Percentiles rank a stretch among this genome's conserved stretches.
phyloP scores from a whole-genome alignment of 2,329 filamentous ascomycete genomes.

The Colletotrichum noveboracense region DNA sequence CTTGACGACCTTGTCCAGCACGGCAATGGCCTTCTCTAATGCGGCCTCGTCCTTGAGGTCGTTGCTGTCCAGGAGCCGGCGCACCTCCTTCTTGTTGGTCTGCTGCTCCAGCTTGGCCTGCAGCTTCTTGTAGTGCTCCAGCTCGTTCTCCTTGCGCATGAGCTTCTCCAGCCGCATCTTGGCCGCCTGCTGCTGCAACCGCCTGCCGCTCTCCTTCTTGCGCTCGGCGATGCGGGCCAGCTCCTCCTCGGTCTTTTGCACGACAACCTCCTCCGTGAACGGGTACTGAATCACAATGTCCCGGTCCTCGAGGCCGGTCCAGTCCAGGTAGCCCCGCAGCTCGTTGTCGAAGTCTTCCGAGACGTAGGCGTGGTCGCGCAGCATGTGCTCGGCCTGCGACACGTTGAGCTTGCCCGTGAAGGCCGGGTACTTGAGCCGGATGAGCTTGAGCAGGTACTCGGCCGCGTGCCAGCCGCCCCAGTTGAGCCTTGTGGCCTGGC shows the following conservation, averaged over 20 bases:
- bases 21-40: constrained; percentile 83
- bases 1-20: constrained; percentile 88
- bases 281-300: constrained; percentile 92
- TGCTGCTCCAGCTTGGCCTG: constrained; percentile 74
- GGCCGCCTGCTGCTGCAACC: constrained; percentile 93
- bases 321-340: constrained; percentile 79
- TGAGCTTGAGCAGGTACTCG: constrained; percentile 89
- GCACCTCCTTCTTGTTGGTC: constrained; percentile 85
- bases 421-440: constrained; percentile 88
- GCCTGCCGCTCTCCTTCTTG: constrained; percentile 90
- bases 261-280: constrained; percentile 86
- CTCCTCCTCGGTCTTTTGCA: constrained; percentile 95
- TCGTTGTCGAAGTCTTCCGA: constrained; percentile 85
- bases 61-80: constrained; percentile 83
- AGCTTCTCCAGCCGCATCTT: constrained; percentile 97
- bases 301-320: constrained; percentile 88
- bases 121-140: constrained; percentile 91
- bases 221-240: constrained; percentile 88
- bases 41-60: constrained; percentile 91
- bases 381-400: constrained; percentile 85
- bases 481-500: constrained; percentile 86
- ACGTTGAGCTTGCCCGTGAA: constrained; percentile 87
- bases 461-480: constrained; percentile 93
- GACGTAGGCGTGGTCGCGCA: constrained; percentile 89
- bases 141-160: constrained; percentile 92